A percentile compares a stretch with the other conserved stretches of the same genome.
Conservation (phyloP, 441 rosid genomes). For the Adansonia grandidieri region DNA sequence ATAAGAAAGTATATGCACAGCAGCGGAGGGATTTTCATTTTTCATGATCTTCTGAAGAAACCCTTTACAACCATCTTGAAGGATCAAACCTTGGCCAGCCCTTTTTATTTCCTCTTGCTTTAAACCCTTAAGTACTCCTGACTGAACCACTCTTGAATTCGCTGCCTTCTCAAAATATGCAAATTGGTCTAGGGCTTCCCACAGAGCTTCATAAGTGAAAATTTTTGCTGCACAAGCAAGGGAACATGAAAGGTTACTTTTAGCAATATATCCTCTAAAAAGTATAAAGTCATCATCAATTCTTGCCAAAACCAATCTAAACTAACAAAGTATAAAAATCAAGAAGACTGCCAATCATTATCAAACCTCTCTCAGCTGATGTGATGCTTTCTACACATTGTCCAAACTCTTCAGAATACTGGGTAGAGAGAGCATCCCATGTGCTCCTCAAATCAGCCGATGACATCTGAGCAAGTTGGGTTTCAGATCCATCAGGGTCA, state of each 20-base stretch:
- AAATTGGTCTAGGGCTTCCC: constrained; percentile 42
- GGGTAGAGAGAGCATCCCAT: constrained; percentile 47
- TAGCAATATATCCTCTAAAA: neutral
- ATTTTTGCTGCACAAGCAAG: constrained; percentile 28
- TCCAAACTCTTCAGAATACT: constrained; percentile 47
- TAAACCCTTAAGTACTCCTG: constrained; percentile 47
- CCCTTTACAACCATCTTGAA: constrained; percentile 47
- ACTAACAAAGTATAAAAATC: constrained; percentile 10
- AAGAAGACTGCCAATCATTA: constrained; percentile 15
- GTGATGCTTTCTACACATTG: constrained; percentile 46
- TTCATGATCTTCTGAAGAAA: constrained; percentile 39
- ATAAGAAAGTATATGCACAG: constrained; percentile 43
- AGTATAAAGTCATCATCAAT: neutral
- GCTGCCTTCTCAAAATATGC: constrained; percentile 44
- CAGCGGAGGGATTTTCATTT: constrained; percentile 27
- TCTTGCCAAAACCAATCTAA: constrained; percentile 9
- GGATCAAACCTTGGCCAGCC: constrained; percentile 38
- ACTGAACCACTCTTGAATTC: constrained; percentile 43
- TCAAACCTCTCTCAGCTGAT: constrained; percentile 39
- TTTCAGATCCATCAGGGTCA: constrained; percentile 43
- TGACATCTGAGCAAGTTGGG: constrained; percentile 42
- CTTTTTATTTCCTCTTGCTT: constrained; percentile 44
- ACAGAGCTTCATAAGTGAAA: constrained; percentile 38
- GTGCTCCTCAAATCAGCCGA: constrained; percentile 49
- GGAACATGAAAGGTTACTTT: neutral